These are phyloP conservation scores for Quercus ilex DNA, from an alignment of 306 rosid species.

Conservation along the genomic window DNA sequence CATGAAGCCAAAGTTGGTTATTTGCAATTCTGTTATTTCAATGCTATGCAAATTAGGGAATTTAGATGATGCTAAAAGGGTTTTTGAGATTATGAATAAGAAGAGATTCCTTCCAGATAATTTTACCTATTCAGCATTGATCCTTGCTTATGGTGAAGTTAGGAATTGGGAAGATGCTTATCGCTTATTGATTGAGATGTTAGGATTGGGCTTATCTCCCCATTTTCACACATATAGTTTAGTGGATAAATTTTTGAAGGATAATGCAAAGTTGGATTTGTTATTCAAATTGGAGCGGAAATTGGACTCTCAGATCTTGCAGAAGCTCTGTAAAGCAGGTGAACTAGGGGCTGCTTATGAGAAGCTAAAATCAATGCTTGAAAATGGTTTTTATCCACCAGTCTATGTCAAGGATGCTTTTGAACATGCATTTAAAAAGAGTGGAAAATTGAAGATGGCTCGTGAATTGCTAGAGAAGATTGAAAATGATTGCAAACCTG, in stretches of 20 bases:
- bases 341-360: slow-evolving; percentile 53
- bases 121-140: slow-evolving; percentile 47
- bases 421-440: slow-evolving; percentile 41
- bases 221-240: slow-evolving; percentile 43
- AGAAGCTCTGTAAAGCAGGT: slow-evolving; percentile 50
- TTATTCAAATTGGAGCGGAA: slow-evolving; percentile 50
- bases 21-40: slow-evolving; percentile 54
- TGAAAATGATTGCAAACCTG: too few relatives aligned
- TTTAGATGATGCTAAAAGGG: slow-evolving; percentile 44
- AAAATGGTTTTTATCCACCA: slow-evolving; percentile 47
- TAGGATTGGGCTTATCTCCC: slow-evolving; percentile 51
- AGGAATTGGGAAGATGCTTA: slow-evolving; percentile 51
- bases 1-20: slow-evolving; percentile 51
- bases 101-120: slow-evolving; percentile 55
- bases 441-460: slow-evolving; percentile 18
- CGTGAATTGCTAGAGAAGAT: too few relatives aligned
- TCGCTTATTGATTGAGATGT: slow-evolving; percentile 52
- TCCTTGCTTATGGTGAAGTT: slow-evolving; percentile 49
- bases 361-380: slow-evolving; percentile 55
- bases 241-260: slow-evolving; percentile 50
- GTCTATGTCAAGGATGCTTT: slow-evolving; percentile 52
- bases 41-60: slow-evolving; percentile 63
- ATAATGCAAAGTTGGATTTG: slow-evolving; percentile 40
- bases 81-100: slow-evolving; percentile 58
- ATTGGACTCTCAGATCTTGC: slow-evolving; percentile 50